Evolutionary conservation across 371 early-diverging fungal species (phyloP).

Genomic region (Haplosporangium sp.): DNA sequence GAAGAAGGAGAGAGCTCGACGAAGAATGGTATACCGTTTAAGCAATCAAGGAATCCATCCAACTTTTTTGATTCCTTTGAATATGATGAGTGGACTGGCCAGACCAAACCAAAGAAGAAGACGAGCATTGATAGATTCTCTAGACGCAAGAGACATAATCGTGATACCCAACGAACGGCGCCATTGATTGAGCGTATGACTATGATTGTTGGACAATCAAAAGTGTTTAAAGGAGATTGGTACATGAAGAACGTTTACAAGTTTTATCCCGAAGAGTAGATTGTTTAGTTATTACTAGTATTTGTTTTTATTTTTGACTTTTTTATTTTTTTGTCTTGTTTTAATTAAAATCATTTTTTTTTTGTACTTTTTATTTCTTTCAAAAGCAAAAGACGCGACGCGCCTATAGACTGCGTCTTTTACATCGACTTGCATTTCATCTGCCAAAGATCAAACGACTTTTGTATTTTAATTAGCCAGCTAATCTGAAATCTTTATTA

Average conservation of each 20-base stretch:
- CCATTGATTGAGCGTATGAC: slow-evolving; percentile 52
- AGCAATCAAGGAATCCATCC: not conserved
- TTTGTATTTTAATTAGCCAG: too few species aligned
- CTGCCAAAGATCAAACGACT: too few species aligned
- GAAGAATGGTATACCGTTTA: not conserved
- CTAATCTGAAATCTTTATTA: too few species aligned
- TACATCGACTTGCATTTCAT: too few species aligned
- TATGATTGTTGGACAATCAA: slow-evolving; percentile 46
- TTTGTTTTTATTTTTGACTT: too few species aligned
- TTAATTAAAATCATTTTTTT: too few species aligned
- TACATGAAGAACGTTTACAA: slow-evolving; percentile 55
- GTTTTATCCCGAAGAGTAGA: slow-evolving; percentile 14
- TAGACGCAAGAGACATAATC: slow-evolving; percentile 38
- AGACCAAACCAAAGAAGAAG: slow-evolving; percentile 17
- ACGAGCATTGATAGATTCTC: slow-evolving; percentile 32
- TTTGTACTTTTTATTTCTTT: too few species aligned
- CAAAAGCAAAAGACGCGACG: too few species aligned
- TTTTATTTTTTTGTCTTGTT: too few species aligned
- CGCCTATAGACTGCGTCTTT: too few species aligned
- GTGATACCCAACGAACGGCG: not conserved
- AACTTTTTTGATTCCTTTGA: slow-evolving; percentile 29
- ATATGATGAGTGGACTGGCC: slow-evolving; percentile 41
- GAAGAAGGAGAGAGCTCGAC: slow-evolving; percentile 6
- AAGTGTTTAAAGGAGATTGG: slow-evolving; percentile 49
- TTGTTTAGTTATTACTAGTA: too few species aligned